Conservation (phyloP, 768 basidiomycete genomes). For the Vararia minispora region DNA sequence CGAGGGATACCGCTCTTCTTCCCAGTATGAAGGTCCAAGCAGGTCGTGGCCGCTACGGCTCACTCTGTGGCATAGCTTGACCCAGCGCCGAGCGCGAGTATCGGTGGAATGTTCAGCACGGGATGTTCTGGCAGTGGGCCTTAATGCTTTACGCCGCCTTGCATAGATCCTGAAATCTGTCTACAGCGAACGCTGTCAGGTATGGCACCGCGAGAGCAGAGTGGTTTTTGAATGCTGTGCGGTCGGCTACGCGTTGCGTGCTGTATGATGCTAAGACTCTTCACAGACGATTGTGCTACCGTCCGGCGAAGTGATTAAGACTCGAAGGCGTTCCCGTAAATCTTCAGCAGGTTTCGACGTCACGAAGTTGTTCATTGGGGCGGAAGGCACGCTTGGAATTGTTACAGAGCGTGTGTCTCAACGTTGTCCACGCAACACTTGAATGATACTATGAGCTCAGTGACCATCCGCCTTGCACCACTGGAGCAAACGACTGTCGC, state of each 20-base stretch:
- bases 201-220: conserved; percentile 86
- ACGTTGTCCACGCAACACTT: not conserved
- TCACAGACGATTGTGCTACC: conserved; percentile 79
- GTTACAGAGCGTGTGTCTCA: conserved; percentile 60
- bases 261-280: conserved; percentile 1
- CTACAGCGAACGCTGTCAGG: conserved; percentile 61
- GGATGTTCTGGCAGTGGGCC: conserved; percentile 73
- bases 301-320: conserved; percentile 84
- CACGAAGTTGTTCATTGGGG: conserved; percentile 82
- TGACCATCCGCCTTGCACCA: conserved; percentile 74
- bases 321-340: conserved; percentile 66
- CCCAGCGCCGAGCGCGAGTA: conserved; percentile 68
- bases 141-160: not conserved
- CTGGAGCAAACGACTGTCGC: conserved; percentile 76
- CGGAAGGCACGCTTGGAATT: conserved; percentile 75
- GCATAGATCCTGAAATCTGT: not conserved
- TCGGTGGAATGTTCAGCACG: conserved; percentile 81
- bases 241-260: conserved; percentile 10
- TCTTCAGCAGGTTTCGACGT: conserved; percentile 82
- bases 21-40: conserved; percentile 34
- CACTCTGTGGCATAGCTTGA: conserved; percentile 65
- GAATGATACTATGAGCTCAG: too few relatives aligned
- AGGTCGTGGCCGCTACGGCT: too few relatives aligned
- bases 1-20: conserved; percentile 79
- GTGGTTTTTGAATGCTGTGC: conserved; percentile 80